These are phyloP conservation scores for Cryphonectria radicalis DNA, from an alignment of 2,329 filamentous ascomycete species.

Conservation along the genomic window DNA sequence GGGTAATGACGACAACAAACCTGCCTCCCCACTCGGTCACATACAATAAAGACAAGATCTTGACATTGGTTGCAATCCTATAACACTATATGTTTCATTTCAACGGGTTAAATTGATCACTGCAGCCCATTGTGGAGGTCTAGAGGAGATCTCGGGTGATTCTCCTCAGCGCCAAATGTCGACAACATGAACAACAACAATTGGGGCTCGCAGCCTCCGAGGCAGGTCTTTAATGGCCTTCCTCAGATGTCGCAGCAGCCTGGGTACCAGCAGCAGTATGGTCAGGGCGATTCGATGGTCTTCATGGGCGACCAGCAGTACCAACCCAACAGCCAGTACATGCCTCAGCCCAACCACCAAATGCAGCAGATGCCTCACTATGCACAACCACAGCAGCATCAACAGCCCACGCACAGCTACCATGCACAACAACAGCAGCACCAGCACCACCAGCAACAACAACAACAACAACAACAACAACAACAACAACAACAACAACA, in stretches of 20 bases:
- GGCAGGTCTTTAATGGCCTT: constrained; percentile 27
- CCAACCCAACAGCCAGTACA: constrained; percentile 33
- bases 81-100: constrained; percentile 5
- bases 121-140: background rate
- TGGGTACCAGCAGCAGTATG: constrained; percentile 32
- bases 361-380: constrained; percentile 36
- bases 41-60: background rate
- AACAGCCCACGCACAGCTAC: constrained; percentile 34
- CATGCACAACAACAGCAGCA: constrained; percentile 33
- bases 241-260: constrained; percentile 32
- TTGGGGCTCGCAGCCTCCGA: constrained; percentile 29
- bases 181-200: constrained; percentile 30
- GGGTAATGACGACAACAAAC: background rate
- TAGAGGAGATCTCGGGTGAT: background rate
- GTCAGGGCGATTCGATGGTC: constrained; percentile 26
- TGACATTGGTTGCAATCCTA: constrained; percentile 8
- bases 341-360: constrained; percentile 34
- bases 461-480: constrained; percentile 31
- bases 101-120: constrained; percentile 5
- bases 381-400: constrained; percentile 33
- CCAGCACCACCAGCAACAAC: constrained; percentile 25
- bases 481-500: constrained; percentile 29
- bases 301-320: constrained; percentile 32
- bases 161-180: constrained; percentile 22
- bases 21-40: constrained; percentile 1